These are phyloP conservation scores for Podaxis sp. DNA, from an alignment of 768 basidiomycete genomes.

Conservation along the genomic window DNA sequence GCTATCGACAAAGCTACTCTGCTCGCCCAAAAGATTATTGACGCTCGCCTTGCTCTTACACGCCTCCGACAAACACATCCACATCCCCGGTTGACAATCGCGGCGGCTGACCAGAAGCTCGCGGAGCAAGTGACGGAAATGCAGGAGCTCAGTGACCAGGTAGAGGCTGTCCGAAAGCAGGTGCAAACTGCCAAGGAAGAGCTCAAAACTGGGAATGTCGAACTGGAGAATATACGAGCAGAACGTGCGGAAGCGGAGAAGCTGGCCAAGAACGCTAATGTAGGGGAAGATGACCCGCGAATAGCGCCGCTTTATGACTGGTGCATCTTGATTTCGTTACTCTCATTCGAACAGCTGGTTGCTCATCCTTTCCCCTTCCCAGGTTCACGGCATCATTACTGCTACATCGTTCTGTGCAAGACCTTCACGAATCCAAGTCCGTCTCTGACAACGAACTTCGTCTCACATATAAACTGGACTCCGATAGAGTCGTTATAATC, in stretches of 20 bases:
- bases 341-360: neutral
- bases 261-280: conserved; percentile 54
- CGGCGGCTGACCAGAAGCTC: conserved; percentile 71
- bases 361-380: neutral
- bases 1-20: conserved; percentile 53
- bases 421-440: conserved; percentile 56
- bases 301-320: conserved; percentile 69
- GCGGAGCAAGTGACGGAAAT: conserved; percentile 78
- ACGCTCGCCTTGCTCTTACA: conserved; percentile 76
- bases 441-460: conserved; percentile 78
- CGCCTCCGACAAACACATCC: conserved; percentile 82
- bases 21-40: conserved; percentile 77
- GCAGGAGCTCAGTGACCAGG: conserved; percentile 70
- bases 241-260: conserved; percentile 73
- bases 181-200: conserved; percentile 57
- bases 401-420: conserved; percentile 62
- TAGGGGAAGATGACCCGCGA: conserved; percentile 64
- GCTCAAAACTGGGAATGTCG: conserved; percentile 55
- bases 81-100: conserved; percentile 74
- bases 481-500: conserved; percentile 37
- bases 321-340: conserved; percentile 36
- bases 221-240: conserved; percentile 57
- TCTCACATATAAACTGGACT: conserved; percentile 58
- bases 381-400: conserved; percentile 74
- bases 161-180: conserved; percentile 50